Conservation (phyloP, 257 asterid genomes). For the Primulina huaijiensis region DNA sequence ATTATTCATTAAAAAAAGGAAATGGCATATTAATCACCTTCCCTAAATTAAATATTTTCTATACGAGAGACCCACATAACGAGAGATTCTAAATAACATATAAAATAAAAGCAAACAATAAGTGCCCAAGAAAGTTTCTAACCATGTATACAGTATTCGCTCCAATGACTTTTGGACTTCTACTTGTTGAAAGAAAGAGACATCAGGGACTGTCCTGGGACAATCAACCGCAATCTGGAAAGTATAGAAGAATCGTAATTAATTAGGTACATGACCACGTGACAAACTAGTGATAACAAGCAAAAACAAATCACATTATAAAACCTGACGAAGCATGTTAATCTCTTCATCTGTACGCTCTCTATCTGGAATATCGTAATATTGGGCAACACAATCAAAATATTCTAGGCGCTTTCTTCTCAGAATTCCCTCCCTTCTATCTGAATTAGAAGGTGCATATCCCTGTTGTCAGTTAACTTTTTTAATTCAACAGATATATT, state of each 20-base stretch:
- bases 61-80: conserved; percentile 5
- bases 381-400: conserved; percentile 90
- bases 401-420: conserved; percentile 88
- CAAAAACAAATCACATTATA: conserved; percentile 15
- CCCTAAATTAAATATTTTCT: background rate
- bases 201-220: conserved; percentile 97
- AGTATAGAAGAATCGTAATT: conserved; percentile 24
- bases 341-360: conserved; percentile 97
- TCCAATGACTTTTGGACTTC: conserved; percentile 90
- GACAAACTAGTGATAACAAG: conserved; percentile 20
- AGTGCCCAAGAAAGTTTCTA: conserved; percentile 26
- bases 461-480: conserved; percentile 92
- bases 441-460: conserved; percentile 99
- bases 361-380: conserved; percentile 76
- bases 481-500: conserved; percentile 39
- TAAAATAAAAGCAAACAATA: conserved; percentile 9
- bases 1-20: background rate
- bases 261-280: conserved; percentile 13
- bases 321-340: conserved; percentile 95
- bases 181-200: conserved; percentile 82
- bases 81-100: conserved; percentile 2
- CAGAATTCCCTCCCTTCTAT: conserved; percentile 97
- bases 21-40: background rate
- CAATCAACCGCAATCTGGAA: conserved; percentile 88
- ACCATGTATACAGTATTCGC: conserved; percentile 92